These are phyloP conservation scores for Ganoderma leucocontextum DNA, from an alignment of 1,284 basidiomycete genomes.

Conservation along the genomic window DNA sequence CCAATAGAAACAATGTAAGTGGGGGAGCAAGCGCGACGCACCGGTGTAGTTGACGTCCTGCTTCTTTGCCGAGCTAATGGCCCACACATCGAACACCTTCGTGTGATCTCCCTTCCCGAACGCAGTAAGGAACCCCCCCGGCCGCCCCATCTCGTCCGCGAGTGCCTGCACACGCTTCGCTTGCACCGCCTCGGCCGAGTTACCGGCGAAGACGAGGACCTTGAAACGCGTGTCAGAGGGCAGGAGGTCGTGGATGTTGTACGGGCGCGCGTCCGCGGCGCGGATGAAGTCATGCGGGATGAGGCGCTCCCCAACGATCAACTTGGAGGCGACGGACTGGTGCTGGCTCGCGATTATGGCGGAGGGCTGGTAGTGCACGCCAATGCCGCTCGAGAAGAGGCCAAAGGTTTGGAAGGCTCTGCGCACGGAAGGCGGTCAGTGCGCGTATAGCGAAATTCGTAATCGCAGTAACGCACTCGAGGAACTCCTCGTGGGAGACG, in stretches of 20 bases:
- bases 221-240: slow-evolving; percentile 78
- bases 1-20: neutral
- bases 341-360: slow-evolving; percentile 53
- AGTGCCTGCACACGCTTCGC: slow-evolving; percentile 50
- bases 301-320: slow-evolving; percentile 68
- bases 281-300: slow-evolving; percentile 66
- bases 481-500: slow-evolving; percentile 71
- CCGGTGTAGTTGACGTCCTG: slow-evolving; percentile 51
- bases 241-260: slow-evolving; percentile 75
- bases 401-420: slow-evolving; percentile 69
- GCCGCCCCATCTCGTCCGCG: slow-evolving; percentile 51
- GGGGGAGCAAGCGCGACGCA: neutral
- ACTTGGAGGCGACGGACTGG: slow-evolving; percentile 54
- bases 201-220: slow-evolving; percentile 73
- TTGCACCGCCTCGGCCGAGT: slow-evolving; percentile 52
- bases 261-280: slow-evolving; percentile 67
- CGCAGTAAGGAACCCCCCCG: slow-evolving; percentile 48
- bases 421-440: neutral
- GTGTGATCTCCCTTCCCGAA: slow-evolving; percentile 33
- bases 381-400: slow-evolving; percentile 68
- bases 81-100: slow-evolving; percentile 60
- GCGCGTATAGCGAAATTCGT: neutral
- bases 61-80: slow-evolving; percentile 58
- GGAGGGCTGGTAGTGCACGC: slow-evolving; percentile 60
- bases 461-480: slow-evolving; percentile 50